Conservation (phyloP, 257 asterid genomes). For the Vinca minor region DNA sequence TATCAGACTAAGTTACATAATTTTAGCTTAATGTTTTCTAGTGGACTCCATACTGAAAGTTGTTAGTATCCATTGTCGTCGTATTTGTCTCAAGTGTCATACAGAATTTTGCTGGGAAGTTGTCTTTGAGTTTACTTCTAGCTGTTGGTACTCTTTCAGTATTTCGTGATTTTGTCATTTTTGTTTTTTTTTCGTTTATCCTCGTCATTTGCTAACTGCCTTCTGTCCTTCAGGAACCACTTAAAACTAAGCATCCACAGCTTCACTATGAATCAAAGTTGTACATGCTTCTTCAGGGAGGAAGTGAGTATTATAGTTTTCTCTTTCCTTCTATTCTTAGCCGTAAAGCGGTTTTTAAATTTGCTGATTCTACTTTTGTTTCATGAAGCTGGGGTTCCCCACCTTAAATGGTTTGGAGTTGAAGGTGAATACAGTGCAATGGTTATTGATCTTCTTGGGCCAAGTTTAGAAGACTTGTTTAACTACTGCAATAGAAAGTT, state of each 20-base stretch:
- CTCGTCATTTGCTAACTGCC: neutral
- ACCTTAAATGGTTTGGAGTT: slow-evolving; percentile 80
- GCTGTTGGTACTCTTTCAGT: neutral
- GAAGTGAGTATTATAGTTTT: slow-evolving; percentile 47
- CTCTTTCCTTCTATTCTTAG: slow-evolving; percentile 1
- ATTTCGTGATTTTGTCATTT: neutral
- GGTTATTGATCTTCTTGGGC: slow-evolving; percentile 90
- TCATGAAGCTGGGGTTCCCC: slow-evolving; percentile 74
- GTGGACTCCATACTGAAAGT: neutral
- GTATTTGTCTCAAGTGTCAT: neutral
- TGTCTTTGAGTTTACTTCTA: neutral
- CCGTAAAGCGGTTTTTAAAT: slow-evolving; percentile 9
- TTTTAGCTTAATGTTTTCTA: neutral
- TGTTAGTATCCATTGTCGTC: neutral
- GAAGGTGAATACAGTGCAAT: slow-evolving; percentile 83
- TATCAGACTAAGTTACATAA: neutral
- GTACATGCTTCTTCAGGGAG: slow-evolving; percentile 88
- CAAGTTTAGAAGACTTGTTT: slow-evolving; percentile 80
- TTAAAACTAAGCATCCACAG: slow-evolving; percentile 86
- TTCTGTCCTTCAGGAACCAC: slow-evolving; percentile 48
- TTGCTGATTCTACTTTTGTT: slow-evolving; percentile 18
- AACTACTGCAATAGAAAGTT: slow-evolving; percentile 77
- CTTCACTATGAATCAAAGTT: slow-evolving; percentile 86
- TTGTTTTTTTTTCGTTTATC: neutral
- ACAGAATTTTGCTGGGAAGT: neutral